Percentiles rank a stretch among this genome's conserved stretches.
Conservation (phyloP, 805 yeast genomes). For the Yarrowia hollandica region DNA sequence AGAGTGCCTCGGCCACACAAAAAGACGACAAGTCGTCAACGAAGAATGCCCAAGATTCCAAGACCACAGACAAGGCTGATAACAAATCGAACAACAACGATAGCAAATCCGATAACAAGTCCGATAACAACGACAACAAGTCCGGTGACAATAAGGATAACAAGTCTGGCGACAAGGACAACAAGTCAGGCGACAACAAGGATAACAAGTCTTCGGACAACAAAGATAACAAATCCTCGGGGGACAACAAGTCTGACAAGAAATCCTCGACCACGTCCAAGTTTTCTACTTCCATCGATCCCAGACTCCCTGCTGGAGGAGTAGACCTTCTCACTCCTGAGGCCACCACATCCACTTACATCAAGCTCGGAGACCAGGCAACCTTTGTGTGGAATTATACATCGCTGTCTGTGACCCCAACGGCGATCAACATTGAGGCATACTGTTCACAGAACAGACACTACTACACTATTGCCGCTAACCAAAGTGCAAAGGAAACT, state of each 20-base stretch:
- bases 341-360: conserved; percentile 41
- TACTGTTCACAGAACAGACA: conserved; percentile 43
- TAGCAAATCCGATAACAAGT: background rate
- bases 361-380: conserved; percentile 44
- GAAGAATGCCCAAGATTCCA: background rate
- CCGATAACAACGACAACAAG: conserved; percentile 6
- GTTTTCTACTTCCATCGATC: conserved; percentile 39
- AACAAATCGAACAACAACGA: background rate
- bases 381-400: conserved; percentile 47
- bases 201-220: background rate
- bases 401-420: conserved; percentile 41
- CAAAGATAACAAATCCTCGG: conserved; percentile 2
- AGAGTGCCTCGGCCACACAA: conserved; percentile 12
- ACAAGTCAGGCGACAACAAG: background rate
- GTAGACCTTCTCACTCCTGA: conserved; percentile 42
- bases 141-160: background rate
- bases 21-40: conserved; percentile 10
- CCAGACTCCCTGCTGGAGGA: conserved; percentile 44
- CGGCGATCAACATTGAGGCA: conserved; percentile 44
- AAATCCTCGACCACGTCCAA: conserved; percentile 32
- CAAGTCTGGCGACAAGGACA: background rate
- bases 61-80: background rate
- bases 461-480: conserved; percentile 43
- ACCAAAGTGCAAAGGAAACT: conserved; percentile 39
- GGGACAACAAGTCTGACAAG: background rate